phyloP scores from a whole-genome alignment of 202 grass and related monocot genomes.

The Saccharum hybrid region DNA sequence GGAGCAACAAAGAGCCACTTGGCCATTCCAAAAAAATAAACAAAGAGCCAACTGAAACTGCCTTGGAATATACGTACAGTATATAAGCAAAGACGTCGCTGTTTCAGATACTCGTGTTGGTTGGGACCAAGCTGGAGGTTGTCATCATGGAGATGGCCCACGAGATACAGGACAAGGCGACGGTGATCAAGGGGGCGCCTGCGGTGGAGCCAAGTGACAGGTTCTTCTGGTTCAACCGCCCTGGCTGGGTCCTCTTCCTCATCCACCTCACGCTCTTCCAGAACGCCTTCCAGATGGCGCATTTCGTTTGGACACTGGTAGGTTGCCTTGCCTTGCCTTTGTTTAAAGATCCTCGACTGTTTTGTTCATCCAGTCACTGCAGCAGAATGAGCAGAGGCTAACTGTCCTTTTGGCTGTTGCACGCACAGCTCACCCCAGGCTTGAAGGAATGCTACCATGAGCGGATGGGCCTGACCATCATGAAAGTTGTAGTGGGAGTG shows the following conservation, averaged over 20 bases:
- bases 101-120: slow-evolving; percentile 58
- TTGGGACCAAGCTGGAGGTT: slow-evolving; percentile 69
- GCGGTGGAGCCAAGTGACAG: slow-evolving; percentile 66
- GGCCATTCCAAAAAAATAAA: not conserved
- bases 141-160: slow-evolving; percentile 84
- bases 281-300: slow-evolving; percentile 85
- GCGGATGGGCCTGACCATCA: slow-evolving; percentile 42
- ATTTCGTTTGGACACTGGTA: slow-evolving; percentile 77
- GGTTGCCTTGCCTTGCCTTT: not conserved
- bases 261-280: slow-evolving; percentile 80
- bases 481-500: slow-evolving; percentile 50
- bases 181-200: slow-evolving; percentile 63
- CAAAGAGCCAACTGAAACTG: not conserved
- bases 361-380: not conserved
- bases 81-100: not conserved
- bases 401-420: not conserved
- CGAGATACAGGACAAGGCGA: slow-evolving; percentile 62
- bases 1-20: not conserved
- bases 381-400: not conserved
- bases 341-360: too few species aligned
- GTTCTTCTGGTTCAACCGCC: slow-evolving; percentile 76
- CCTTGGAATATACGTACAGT: not conserved
- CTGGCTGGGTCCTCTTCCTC: slow-evolving; percentile 70
- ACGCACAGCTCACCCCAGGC: slow-evolving; percentile 34
- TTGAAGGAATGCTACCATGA: slow-evolving; percentile 55